Conservation (phyloP, 305 asterid species). For the Salvia sclarea region DNA sequence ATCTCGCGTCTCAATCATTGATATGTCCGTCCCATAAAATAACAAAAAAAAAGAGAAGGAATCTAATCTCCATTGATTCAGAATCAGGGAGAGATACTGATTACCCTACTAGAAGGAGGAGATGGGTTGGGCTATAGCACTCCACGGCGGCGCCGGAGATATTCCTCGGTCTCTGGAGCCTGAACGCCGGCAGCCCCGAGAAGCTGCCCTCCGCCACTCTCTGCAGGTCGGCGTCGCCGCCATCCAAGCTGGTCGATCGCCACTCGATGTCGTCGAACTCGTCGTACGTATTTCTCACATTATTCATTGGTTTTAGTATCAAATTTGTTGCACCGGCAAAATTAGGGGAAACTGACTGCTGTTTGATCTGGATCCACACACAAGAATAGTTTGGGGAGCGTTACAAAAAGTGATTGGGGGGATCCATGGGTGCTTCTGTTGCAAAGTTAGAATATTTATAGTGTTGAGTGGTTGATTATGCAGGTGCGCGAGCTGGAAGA, state of each 20-base stretch:
- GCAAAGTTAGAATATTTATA: background rate
- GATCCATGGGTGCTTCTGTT: background rate
- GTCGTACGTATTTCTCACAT: too few relatives aligned
- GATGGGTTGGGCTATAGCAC: slow-evolving; percentile 96
- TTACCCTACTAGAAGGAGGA: too few relatives aligned
- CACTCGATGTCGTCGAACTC: slow-evolving; percentile 84
- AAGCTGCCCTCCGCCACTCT: slow-evolving; percentile 66
- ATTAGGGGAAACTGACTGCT: background rate
- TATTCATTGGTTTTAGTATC: background rate
- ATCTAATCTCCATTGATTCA: background rate
- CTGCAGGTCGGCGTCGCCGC: slow-evolving; percentile 78
- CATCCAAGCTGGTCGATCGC: slow-evolving; percentile 65
- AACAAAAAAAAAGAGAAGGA: background rate
- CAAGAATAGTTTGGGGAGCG: too few relatives aligned
- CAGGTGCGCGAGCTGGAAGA: slow-evolving; percentile 88
- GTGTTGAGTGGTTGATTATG: background rate
- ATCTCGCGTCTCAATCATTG: background rate
- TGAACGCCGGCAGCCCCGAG: slow-evolving; percentile 67
- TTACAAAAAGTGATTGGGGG: too few relatives aligned
- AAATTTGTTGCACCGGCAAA: background rate
- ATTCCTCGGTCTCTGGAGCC: slow-evolving; percentile 63
- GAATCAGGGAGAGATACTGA: too few relatives aligned
- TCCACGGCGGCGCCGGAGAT: slow-evolving; percentile 95
- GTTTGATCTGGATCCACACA: slow-evolving; percentile 22
- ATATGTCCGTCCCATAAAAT: slow-evolving; percentile 10